phyloP scores from a whole-genome alignment of 768 basidiomycete genomes.

The Lentinus tigrinus region DNA sequence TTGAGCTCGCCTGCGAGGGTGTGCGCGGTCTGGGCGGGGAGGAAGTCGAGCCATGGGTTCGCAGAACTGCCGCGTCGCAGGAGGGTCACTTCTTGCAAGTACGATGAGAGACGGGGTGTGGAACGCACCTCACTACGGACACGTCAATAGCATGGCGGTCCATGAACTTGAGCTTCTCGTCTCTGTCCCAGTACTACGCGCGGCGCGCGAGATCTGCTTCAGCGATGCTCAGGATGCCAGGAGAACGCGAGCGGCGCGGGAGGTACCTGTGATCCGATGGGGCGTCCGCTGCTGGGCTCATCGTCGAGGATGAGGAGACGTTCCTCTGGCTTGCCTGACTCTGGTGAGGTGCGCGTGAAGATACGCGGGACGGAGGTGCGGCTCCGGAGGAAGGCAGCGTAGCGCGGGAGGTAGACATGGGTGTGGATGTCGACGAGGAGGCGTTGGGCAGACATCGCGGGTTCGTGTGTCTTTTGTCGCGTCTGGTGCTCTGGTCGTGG shows the following conservation, averaged over 20 bases:
- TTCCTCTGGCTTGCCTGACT: constrained; percentile 54
- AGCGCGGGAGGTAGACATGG: constrained; percentile 81
- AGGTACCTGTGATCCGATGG: constrained; percentile 70
- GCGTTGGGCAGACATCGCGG: constrained; percentile 18
- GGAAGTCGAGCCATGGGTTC: constrained; percentile 91
- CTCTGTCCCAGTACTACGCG: constrained; percentile 69
- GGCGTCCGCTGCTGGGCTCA: constrained; percentile 77
- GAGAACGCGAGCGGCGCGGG: not conserved
- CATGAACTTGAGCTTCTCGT: constrained; percentile 84
- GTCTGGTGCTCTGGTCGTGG: not conserved
- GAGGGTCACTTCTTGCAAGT: no score
- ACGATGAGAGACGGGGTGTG: no score
- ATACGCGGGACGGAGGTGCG: constrained; percentile 69
- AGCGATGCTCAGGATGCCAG: not conserved
- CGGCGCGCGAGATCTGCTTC: not conserved
- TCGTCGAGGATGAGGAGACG: constrained; percentile 76
- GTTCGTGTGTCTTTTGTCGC: not conserved
- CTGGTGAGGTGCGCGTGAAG: constrained; percentile 43
- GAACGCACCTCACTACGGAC: constrained; percentile 71
- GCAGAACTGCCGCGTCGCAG: constrained; percentile 80
- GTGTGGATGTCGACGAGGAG: constrained; percentile 82
- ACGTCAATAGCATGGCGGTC: constrained; percentile 76
- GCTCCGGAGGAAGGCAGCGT: constrained; percentile 65
- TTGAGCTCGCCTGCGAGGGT: constrained; percentile 71
- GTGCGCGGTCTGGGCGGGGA: constrained; percentile 65